phyloP scores from a whole-genome alignment of 345 rosid genomes.

The Nasturtium officinale region DNA sequence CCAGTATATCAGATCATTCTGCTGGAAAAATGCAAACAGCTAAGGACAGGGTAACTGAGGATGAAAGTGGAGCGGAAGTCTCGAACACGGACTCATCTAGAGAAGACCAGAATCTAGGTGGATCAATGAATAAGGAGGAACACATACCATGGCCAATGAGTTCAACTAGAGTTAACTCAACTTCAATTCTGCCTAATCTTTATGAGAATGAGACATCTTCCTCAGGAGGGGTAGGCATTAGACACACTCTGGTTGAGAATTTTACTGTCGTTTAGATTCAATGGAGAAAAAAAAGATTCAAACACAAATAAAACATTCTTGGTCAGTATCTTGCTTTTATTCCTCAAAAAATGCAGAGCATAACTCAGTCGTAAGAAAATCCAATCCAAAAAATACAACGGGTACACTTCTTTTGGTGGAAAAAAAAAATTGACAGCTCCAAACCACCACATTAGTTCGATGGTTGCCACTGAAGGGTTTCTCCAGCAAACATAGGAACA shows the following conservation, averaged over 20 bases:
- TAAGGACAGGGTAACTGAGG: constrained; percentile 19
- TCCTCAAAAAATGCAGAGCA: constrained; percentile 27
- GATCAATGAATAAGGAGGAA: constrained; percentile 25
- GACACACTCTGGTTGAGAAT: constrained; percentile 23
- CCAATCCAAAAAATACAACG: constrained; percentile 20
- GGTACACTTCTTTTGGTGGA: not conserved
- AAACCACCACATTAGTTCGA: constrained; percentile 27
- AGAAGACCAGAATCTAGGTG: constrained; percentile 20
- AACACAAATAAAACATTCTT: constrained; percentile 20
- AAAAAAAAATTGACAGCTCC: not conserved
- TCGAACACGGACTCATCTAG: not conserved
- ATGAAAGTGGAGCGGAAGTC: constrained; percentile 14
- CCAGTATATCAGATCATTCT: constrained; percentile 7
- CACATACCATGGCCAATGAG: constrained; percentile 34
- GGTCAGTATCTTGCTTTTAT: constrained; percentile 31
- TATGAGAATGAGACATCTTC: constrained; percentile 37
- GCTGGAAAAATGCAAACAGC: constrained; percentile 27
- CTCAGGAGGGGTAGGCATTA: constrained; percentile 15
- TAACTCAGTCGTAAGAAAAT: constrained; percentile 7
- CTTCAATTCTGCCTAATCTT: constrained; percentile 13
- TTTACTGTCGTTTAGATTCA: constrained; percentile 29
- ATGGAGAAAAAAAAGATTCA: not conserved
- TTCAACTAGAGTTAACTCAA: constrained; percentile 20
- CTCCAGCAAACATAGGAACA: constrained; percentile 87
- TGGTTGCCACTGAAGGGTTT: constrained; percentile 69